Percentiles rank a stretch among this genome's conserved stretches.
Conservation (phyloP, 805 yeast species). For the Blastobotrys attinorum region DNA sequence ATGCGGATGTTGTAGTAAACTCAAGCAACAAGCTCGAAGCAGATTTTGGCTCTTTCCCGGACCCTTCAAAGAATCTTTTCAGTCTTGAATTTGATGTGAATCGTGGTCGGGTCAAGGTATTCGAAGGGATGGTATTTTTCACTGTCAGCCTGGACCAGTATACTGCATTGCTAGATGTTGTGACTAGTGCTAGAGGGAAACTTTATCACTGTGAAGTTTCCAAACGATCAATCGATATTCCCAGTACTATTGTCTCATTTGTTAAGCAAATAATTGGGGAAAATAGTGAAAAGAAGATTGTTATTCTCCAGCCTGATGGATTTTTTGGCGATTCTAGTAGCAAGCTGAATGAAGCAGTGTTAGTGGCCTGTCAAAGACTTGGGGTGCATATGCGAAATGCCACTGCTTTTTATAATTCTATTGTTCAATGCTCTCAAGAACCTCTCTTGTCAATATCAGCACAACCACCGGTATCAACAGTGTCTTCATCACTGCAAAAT, state of each 20-base stretch:
- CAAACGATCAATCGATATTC: background rate
- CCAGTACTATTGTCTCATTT: background rate
- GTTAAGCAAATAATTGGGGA: background rate
- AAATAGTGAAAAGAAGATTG: background rate
- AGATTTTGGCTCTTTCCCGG: conserved; percentile 25
- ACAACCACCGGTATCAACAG: background rate
- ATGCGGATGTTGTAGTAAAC: conserved; percentile 8
- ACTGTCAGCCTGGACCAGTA: conserved; percentile 21
- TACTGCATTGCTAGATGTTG: conserved; percentile 18
- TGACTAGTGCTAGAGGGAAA: conserved; percentile 25
- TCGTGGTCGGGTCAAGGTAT: conserved; percentile 19
- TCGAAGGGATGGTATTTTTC: conserved; percentile 22
- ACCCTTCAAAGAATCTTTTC: conserved; percentile 19
- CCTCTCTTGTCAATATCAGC: background rate
- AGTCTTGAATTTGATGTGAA: conserved; percentile 18
- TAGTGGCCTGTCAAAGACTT: background rate
- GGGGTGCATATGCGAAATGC: background rate
- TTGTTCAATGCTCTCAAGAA: background rate
- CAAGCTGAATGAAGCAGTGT: background rate
- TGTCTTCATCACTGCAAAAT: too few relatives aligned
- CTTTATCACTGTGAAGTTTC: background rate
- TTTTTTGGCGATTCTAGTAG: background rate
- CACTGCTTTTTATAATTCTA: background rate
- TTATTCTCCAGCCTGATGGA: background rate
- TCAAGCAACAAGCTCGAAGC: conserved; percentile 14